Base-by-base conservation (phyloP, 225 moss, liverwort and hornwort genomes). In the Pseudisothecium myosuroides region DNA sequence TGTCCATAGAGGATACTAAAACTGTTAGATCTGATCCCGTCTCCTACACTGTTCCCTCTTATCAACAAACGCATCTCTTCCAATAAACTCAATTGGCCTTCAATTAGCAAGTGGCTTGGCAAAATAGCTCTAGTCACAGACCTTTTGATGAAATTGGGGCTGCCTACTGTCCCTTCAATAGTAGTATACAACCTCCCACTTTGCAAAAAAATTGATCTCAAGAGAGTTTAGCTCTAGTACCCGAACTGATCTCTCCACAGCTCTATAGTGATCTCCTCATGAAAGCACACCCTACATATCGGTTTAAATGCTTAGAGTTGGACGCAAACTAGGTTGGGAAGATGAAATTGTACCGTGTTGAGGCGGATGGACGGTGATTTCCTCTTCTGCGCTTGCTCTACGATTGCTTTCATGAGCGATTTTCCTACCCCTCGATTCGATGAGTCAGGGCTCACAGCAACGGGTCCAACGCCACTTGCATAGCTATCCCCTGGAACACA, bases 301-400 rank as follows among this genome's bases (percentile, higher is more conserved):
- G 28, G 37, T 75, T 36, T 14, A 6, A 74, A 50, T 37, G 28
- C 49, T 61, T 76, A 62, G 47, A 47, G 10, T 28, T 49, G 62
- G 75, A 76, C 60, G 49, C 47, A n/a, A 87, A 41, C 11, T 17
- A 55, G 80, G 75, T 56, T 65, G 72, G 52, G 60, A 81, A 80
- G 61, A 54, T 29, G 52, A 75, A 45, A 56, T 39, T n/a, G 89
- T 88, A 93, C 90, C 81, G 93, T 93, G 66, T 58, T 91, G 64
- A 93, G 91, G 76, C 93, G 93, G 87, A 93, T 93, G 88, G 93
- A 93, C 21, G 88, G 78, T 23, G 93, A 88, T 59, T 88, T 88
- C 68, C 75, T 37, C 41, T 88, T 85, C 32, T 82, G 91, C 58
- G 90, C 93, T 47, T 90, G 88, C 83, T 93, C 87, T 17, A 93